These are phyloP conservation scores for Camellia lanceoleosa DNA, from an alignment of 148 eudicot species.

Conservation along the genomic window DNA sequence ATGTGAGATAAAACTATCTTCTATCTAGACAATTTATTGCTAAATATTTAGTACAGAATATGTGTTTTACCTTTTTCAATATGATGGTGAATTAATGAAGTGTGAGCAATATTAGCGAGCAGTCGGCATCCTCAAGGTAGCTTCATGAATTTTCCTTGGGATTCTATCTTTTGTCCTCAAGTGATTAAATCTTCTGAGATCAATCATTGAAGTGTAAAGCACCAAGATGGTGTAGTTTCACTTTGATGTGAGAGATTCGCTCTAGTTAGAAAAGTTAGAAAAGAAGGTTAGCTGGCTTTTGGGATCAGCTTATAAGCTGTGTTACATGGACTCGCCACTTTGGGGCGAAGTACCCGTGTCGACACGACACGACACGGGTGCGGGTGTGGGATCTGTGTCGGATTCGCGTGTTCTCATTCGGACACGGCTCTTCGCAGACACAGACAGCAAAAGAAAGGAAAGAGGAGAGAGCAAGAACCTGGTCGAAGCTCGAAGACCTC, in stretches of 20 bases:
- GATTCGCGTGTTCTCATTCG: too few species aligned
- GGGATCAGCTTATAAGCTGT: background rate
- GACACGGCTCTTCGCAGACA: too few species aligned
- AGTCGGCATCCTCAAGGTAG: too few species aligned
- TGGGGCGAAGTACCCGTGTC: too few species aligned
- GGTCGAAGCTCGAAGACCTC: too few species aligned
- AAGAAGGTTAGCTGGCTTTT: background rate
- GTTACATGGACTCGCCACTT: too few species aligned
- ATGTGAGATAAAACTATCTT: background rate
- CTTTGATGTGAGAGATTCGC: background rate
- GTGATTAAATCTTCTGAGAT: background rate
- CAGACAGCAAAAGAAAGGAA: too few species aligned
- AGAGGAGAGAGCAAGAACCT: too few species aligned
- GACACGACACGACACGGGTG: too few species aligned
- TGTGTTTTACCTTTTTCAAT: background rate
- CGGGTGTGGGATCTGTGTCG: too few species aligned
- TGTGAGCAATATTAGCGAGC: background rate
- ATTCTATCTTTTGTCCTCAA: background rate
- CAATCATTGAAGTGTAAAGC: background rate
- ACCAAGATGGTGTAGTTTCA: background rate
- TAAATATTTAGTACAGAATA: background rate
- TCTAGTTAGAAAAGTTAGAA: background rate
- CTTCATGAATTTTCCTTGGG: too few species aligned
- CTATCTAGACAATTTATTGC: background rate
- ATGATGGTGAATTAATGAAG: background rate